phyloP scores from a whole-genome alignment of 1,284 basidiomycete species.

The Pseudomicrostroma phylloplanum region DNA sequence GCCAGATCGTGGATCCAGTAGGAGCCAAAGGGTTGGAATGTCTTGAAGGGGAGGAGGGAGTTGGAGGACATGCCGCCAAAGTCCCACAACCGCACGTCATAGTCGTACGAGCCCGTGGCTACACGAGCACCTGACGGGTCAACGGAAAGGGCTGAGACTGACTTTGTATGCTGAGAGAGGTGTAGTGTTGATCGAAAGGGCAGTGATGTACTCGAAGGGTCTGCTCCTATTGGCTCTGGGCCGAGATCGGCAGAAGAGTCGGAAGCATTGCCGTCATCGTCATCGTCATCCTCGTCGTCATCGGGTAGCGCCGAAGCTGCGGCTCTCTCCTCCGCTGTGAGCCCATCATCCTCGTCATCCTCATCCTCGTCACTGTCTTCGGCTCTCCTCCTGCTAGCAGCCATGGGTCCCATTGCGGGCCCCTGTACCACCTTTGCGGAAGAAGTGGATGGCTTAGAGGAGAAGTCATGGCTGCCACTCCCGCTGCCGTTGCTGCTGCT shows the following conservation, averaged over 20 bases:
- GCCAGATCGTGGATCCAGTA: conserved; percentile 56
- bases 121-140: conserved; percentile 90
- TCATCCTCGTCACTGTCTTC: conserved; percentile 2
- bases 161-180: conserved; percentile 57
- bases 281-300: conserved; percentile 19
- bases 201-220: neutral
- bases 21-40: conserved; percentile 84
- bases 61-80: conserved; percentile 89
- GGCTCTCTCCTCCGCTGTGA: conserved; percentile 33
- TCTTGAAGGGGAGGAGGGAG: conserved; percentile 80
- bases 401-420: neutral
- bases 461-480: neutral
- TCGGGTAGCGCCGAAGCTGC: conserved; percentile 17
- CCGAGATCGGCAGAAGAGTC: conserved; percentile 12
- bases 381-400: neutral
- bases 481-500: neutral
- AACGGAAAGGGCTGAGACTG: conserved; percentile 80
- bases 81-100: conserved; percentile 96
- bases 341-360: conserved; percentile 27
- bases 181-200: conserved; percentile 3
- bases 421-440: neutral
- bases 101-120: conserved; percentile 86
- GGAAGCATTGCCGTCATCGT: conserved; percentile 15
- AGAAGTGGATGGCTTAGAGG: neutral
- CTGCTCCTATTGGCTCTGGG: conserved; percentile 16